Percentiles rank a stretch among this genome's conserved stretches.
phyloP scores from a whole-genome alignment of 352 stramenopile species.

The Aphanomyces euteiches region DNA sequence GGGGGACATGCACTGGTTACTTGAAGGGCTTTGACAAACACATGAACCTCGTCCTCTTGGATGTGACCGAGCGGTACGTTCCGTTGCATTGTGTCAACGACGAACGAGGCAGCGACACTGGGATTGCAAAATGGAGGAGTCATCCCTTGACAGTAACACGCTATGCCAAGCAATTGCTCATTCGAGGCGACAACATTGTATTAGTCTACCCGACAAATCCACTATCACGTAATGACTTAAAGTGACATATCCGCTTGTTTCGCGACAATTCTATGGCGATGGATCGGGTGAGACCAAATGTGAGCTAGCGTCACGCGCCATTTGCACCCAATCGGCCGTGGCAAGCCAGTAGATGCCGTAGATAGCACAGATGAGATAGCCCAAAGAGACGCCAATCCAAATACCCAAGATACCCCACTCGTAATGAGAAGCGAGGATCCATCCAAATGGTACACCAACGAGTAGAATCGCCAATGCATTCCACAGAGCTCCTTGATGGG shows the following conservation, averaged over 20 bases:
- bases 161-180: constrained; percentile 79
- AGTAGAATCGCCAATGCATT: constrained; percentile 12
- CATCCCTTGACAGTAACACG: not conserved
- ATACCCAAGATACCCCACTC: constrained; percentile 1
- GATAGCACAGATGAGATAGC: constrained; percentile 10
- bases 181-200: constrained; percentile 92
- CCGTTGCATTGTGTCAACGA: not conserved
- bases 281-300: not conserved
- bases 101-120: no score
- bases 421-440: not conserved
- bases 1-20: constrained; percentile 86
- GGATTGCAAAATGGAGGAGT: not conserved
- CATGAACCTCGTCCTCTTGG: constrained; percentile 90
- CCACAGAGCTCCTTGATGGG: constrained; percentile 6
- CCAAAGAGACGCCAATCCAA: constrained; percentile 9
- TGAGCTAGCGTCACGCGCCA: not conserved
- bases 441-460: constrained; percentile 8
- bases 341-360: constrained; percentile 22
- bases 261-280: not conserved
- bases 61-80: constrained; percentile 82
- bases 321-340: constrained; percentile 5
- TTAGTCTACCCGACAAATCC: constrained; percentile 42
- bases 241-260: no score
- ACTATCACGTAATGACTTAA: not conserved
- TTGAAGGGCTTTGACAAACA: constrained; percentile 94